Percentiles rank a stretch among this genome's conserved stretches.
Conservation (phyloP, 441 rosid genomes). For the Euphorbia corollata region DNA sequence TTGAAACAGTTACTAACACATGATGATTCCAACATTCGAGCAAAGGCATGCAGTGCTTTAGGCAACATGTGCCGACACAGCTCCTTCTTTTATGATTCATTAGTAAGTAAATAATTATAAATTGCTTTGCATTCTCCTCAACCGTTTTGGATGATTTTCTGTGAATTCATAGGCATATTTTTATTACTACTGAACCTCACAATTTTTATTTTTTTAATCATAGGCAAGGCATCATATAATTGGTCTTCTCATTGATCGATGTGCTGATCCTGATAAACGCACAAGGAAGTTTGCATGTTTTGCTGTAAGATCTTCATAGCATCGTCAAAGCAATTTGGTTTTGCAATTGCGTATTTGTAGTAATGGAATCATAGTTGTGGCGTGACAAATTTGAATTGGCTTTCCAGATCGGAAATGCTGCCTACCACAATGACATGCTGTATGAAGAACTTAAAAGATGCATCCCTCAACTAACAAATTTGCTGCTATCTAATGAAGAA, state of each 20-base stretch:
- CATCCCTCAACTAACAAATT: conserved; percentile 70
- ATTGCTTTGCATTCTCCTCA: conserved; percentile 10
- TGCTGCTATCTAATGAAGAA: conserved; percentile 73
- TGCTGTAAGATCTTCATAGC: conserved; percentile 49
- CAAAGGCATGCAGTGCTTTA: conserved; percentile 93
- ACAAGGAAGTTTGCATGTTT: conserved; percentile 96
- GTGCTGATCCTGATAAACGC: conserved; percentile 91
- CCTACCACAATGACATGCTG: conserved; percentile 76
- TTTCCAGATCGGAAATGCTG: conserved; percentile 88
- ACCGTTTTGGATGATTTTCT: background rate
- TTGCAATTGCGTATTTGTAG: background rate
- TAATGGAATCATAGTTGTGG: background rate
- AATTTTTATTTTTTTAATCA: conserved; percentile 20
- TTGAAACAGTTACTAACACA: conserved; percentile 64
- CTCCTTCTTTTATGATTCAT: conserved; percentile 63
- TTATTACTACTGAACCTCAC: conserved; percentile 17
- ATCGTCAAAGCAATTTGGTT: background rate
- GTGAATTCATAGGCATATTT: background rate
- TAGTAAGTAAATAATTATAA: conserved; percentile 42
- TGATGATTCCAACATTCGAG: conserved; percentile 81
- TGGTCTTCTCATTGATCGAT: conserved; percentile 75
- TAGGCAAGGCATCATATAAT: conserved; percentile 69
- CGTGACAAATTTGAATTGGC: background rate
- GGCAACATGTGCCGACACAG: conserved; percentile 98
- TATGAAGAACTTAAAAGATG: conserved; percentile 84